Conservation (phyloP, 331 rosid species). For the Cucumis variabilis region DNA sequence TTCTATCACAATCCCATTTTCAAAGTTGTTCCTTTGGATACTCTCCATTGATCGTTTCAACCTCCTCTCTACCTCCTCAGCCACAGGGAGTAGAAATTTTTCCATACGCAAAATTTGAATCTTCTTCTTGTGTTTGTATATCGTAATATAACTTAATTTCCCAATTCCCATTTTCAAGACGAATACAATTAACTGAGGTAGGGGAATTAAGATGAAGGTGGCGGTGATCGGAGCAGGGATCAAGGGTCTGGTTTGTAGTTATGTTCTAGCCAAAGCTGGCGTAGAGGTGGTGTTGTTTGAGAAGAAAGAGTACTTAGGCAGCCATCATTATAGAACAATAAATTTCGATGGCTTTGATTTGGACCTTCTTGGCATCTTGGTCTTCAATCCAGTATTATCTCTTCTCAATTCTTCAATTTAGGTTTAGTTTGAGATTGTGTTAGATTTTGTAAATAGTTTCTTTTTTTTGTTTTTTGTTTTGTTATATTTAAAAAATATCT, state of each 20-base stretch:
- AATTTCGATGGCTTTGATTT: constrained; percentile 64
- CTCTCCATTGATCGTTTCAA: no score
- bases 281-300: constrained; percentile 66
- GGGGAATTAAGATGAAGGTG: constrained; percentile 62
- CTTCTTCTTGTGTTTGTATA: no score
- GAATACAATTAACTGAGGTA: neutral
- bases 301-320: constrained; percentile 75
- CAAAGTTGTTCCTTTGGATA: no score
- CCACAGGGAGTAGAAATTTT: no score
- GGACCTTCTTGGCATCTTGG: constrained; percentile 94
- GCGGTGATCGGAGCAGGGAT: constrained; percentile 85
- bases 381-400: constrained; percentile 52
- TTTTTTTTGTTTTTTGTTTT: no score
- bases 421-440: constrained; percentile 35
- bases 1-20: no score
- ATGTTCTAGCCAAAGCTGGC: constrained; percentile 61
- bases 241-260: constrained; percentile 76
- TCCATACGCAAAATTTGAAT: no score
- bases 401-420: no score
- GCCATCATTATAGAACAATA: constrained; percentile 86
- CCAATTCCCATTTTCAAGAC: neutral
- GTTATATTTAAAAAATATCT: no score
- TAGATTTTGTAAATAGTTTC: no score
- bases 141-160: no score
- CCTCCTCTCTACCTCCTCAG: no score